Base-by-base conservation (phyloP, 2,329 filamentous ascomycete species). In the Penicillium frequentans region DNA sequence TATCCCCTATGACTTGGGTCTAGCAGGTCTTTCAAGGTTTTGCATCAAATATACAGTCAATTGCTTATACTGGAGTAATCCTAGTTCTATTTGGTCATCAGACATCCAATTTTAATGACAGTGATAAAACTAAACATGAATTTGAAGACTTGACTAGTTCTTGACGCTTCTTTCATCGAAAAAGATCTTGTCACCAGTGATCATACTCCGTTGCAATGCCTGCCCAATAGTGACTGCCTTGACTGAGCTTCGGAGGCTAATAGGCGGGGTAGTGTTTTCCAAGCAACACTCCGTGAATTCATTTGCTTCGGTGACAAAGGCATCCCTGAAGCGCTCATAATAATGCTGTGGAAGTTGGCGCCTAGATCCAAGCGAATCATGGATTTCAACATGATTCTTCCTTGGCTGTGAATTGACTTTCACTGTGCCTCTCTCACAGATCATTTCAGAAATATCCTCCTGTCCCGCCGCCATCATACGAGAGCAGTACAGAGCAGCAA, bases 381-480 rank as follows among this genome's bases (percentile, higher is more conserved):
- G 80, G 33, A 84, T 75, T 55, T 84, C 79, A 4, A 87, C 80
- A 11, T 86, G 73, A 53, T 82, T 82, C 1, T 72, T 73, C 31
- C 74, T 71, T 4, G 86, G 86, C 59, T 85, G 80, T 2, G 77
- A 79, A 65, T 88, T 88, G 60, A 88, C 75, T 1, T 77, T 73
- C 5, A 88, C 67, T 66, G 87, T 87, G 39, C 86, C 85, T 58
- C 81, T 77, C 7, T 85, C 88, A 26, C 85, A 86, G 52, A 87
- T 84, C 62, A 88, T 81, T 70, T 88, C 85, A 0, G 86, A 86
- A 60, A 79, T 82, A 66, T 88, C 86, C 61, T 86, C 81, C 69
- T 88, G 85, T 1, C 86, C 86, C 0, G 83, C 81, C 0, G 85
- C 82, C 81, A 87, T 88, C 82, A 87, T 88, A n/a, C 54, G 54